Conservation (phyloP, 345 rosid genomes). For the Isatis tinctoria region DNA sequence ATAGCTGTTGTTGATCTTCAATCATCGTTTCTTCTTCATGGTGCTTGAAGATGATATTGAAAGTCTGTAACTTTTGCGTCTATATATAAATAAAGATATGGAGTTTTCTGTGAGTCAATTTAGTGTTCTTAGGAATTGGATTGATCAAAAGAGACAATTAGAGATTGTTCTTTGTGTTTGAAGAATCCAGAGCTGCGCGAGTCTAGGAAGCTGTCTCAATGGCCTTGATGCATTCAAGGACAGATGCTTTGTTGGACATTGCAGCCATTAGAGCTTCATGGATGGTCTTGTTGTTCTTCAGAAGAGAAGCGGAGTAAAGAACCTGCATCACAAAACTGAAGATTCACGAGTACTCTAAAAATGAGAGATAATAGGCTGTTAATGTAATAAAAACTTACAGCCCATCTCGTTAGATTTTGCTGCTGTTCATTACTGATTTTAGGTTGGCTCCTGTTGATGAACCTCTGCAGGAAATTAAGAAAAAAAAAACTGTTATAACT, state of each 20-base stretch:
- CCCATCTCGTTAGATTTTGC: constrained; percentile 97
- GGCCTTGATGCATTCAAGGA: constrained; percentile 73
- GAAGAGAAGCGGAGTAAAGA: constrained; percentile 65
- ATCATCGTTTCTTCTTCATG: constrained; percentile 16
- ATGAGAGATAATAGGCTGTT: background rate
- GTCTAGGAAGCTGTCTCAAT: constrained; percentile 64
- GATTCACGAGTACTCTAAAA: background rate
- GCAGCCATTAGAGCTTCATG: constrained; percentile 78
- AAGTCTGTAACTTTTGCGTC: constrained; percentile 20
- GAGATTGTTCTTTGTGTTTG: background rate
- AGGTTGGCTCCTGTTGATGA: constrained; percentile 83
- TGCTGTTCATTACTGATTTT: constrained; percentile 80
- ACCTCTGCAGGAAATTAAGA: constrained; percentile 45
- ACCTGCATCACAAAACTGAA: constrained; percentile 47
- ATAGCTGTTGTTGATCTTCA: background rate
- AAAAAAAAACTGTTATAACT: background rate
- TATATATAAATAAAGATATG: background rate
- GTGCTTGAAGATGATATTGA: constrained; percentile 19
- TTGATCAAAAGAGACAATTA: background rate
- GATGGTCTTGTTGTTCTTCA: constrained; percentile 66
- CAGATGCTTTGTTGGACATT: constrained; percentile 69
- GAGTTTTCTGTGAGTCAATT: background rate
- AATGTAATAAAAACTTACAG: constrained; percentile 45
- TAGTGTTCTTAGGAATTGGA: background rate
- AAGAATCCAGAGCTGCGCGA: background rate